Percentiles rank a stretch among this genome's conserved stretches.
Conservation (phyloP, 352 stramenopile species). For the Thraustotheca clavata region DNA sequence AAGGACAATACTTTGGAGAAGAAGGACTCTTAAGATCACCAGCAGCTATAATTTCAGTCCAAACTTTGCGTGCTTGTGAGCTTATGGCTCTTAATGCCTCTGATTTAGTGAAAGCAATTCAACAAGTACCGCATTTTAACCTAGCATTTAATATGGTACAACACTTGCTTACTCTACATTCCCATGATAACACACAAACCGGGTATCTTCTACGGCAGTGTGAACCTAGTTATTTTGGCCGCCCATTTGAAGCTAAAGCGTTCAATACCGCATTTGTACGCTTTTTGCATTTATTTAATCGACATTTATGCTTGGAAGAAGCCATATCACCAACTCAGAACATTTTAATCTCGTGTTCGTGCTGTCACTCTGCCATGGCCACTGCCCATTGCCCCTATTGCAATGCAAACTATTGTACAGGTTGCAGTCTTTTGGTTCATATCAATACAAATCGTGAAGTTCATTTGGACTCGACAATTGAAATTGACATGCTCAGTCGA, state of each 20-base stretch:
- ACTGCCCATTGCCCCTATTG: conserved; percentile 1
- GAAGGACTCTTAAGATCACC: not conserved
- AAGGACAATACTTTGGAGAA: conserved; percentile 14
- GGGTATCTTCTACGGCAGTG: no score
- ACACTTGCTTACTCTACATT: no score
- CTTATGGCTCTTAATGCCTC: not conserved
- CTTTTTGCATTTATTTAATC: conserved; percentile 21
- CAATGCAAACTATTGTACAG: conserved; percentile 5
- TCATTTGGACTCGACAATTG: conserved; percentile 14
- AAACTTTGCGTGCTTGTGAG: conserved; percentile 8
- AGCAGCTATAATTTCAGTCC: not conserved
- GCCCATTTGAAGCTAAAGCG: not conserved
- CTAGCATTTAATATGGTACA: no score
- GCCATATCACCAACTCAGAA: not conserved
- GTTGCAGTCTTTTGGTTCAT: conserved; percentile 13
- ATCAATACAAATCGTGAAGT: conserved; percentile 14
- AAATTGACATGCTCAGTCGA: not conserved
- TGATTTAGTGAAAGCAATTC: not conserved
- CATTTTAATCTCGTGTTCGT: conserved; percentile 15
- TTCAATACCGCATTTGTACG: not conserved
- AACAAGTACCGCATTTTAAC: no score
- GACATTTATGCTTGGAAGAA: not conserved
- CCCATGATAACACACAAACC: no score
- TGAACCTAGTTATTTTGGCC: not conserved
- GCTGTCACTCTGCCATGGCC: conserved; percentile 4